phyloP scores from a whole-genome alignment of 352 stramenopile genomes.

The Pythium aquatile region DNA sequence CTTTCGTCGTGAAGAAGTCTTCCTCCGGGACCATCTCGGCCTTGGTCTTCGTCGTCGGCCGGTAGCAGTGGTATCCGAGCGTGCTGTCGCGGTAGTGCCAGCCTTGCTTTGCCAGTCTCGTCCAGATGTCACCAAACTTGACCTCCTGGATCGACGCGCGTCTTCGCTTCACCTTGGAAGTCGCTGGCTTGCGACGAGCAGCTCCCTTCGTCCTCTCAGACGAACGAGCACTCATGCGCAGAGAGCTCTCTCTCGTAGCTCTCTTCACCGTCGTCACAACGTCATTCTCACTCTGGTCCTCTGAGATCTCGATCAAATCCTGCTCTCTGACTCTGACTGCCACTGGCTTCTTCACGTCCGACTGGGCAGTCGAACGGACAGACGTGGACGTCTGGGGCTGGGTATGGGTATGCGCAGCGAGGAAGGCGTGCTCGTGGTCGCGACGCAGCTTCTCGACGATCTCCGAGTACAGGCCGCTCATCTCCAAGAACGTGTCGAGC shows the following conservation, averaged over 20 bases:
- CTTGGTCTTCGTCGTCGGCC: constrained; percentile 39
- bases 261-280: constrained; percentile 18
- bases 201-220: not conserved
- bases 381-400: not conserved
- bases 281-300: constrained; percentile 19
- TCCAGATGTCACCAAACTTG: constrained; percentile 69
- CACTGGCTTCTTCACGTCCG: not conserved
- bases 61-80: constrained; percentile 74
- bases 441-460: constrained; percentile 40
- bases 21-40: constrained; percentile 33
- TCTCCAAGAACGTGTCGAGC: constrained; percentile 47
- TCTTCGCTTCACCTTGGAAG: constrained; percentile 20
- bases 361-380: not conserved
- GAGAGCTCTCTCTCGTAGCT: not conserved
- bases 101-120: constrained; percentile 37
- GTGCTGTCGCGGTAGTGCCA: constrained; percentile 46
- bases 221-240: not conserved
- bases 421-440: constrained; percentile 31
- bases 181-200: constrained; percentile 15
- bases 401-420: not conserved
- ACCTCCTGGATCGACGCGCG: constrained; percentile 23
- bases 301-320: constrained; percentile 19
- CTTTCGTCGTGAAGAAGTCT: constrained; percentile 55
- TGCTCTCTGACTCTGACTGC: not conserved
- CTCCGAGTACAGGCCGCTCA: constrained; percentile 37